phyloP scores from a whole-genome alignment of 2,329 filamentous ascomycete genomes.

The Sporothrix humicola region DNA sequence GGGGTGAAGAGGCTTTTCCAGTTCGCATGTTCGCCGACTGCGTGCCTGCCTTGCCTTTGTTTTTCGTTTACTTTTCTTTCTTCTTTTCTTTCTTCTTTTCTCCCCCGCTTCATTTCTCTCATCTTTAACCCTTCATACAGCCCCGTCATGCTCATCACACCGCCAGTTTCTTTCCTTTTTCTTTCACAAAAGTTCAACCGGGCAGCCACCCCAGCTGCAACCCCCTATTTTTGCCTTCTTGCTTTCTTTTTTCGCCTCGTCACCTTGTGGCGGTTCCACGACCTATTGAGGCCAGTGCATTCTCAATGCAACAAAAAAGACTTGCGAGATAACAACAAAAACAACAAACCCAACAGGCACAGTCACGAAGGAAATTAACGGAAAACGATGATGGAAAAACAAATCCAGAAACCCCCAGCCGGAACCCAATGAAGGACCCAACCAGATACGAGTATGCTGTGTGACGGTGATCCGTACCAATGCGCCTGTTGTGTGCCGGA shows the following conservation, averaged over 20 bases:
- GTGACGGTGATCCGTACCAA: background rate
- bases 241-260: no score
- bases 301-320: background rate
- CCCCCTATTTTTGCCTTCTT: background rate
- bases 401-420: background rate
- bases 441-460: slow-evolving; percentile 20
- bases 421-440: background rate
- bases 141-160: slow-evolving; percentile 11
- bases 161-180: background rate
- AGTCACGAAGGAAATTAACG: background rate
- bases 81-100: background rate
- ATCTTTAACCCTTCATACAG: background rate
- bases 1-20: background rate
- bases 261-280: slow-evolving; percentile 13
- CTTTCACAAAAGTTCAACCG: no score
- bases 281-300: background rate
- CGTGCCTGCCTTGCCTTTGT: no score
- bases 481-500: background rate
- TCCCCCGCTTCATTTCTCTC: background rate
- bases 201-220: background rate
- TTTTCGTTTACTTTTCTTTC: background rate
- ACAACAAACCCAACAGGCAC: background rate
- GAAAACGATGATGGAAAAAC: background rate
- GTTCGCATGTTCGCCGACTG: no score
- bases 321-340: background rate